Base-by-base conservation (phyloP, 1,284 basidiomycete species). In the Trametes polyzona region DNA sequence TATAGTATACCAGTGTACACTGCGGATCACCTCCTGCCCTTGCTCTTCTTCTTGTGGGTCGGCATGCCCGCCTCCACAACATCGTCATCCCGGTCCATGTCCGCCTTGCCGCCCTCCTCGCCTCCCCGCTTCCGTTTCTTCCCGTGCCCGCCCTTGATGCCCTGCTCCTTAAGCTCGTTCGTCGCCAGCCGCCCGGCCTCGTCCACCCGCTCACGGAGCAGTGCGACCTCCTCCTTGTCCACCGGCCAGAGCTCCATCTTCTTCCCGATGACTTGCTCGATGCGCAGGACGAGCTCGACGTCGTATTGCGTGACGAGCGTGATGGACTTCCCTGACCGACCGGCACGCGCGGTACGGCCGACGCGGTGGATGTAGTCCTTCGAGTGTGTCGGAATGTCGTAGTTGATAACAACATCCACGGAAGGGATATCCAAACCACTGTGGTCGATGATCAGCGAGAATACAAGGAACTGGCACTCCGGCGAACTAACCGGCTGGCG, bases 331-430 rank as follows among this genome's bases (percentile, higher is more conserved):
- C 97, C 97, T 1, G 93, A 87, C 39, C 97, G 86, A 14, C 97
- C 97, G 0, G 97, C 97, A 71, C 97, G 90, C 2, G 97, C 97
- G 29, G 97, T 99, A 62, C 97, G 87, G 32, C 97, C 97, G 17
- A 99, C 97, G 55, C 97, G 88, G 73, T 99, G 97, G 55, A 99
- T 98, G 73, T 99, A 99, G 74, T 99, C 97, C 78, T 99, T 99
- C 26, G 96, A 98, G 73, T 99, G 94, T 6, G 95, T 94, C 1
- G 97, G 97, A 61, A 98, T 92, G 73, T 99, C 96, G 73, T 94
- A 99, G 75, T 99, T 99, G 76, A 99, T 93, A 50, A 99, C 96
- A 36, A 96, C 79, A 70, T 99, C 97, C 24, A 99, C 97, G 16
- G 92, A 87, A 4, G 96, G 96, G 58, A 99, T 98, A 75, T 99